Evolutionary conservation across 441 rosid genomes (phyloP).

Genomic region (Bocquillonia castaneifolia): DNA sequence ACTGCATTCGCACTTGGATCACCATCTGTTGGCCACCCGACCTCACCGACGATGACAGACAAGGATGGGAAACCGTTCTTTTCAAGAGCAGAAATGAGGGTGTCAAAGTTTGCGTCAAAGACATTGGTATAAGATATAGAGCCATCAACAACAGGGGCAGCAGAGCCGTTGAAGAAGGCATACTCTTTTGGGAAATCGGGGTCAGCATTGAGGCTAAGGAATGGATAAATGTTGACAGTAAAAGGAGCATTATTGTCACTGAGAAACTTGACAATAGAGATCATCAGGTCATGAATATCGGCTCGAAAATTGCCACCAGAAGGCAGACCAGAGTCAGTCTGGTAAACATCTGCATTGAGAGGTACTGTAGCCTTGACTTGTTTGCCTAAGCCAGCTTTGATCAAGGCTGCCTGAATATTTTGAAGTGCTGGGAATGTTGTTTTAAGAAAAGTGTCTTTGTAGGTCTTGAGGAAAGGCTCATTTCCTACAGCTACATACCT

Average conservation of each 20-base stretch:
- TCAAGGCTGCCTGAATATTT: slow-evolving; percentile 71
- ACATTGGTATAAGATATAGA: slow-evolving; percentile 68
- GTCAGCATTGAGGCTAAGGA: slow-evolving; percentile 71
- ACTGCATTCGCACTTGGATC: slow-evolving; percentile 41
- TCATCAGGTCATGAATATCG: slow-evolving; percentile 52
- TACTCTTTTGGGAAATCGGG: slow-evolving; percentile 64
- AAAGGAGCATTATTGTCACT: slow-evolving; percentile 45
- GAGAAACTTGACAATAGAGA: slow-evolving; percentile 51
- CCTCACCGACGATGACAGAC: slow-evolving; percentile 67
- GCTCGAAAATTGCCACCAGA: slow-evolving; percentile 66
- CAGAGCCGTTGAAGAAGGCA: slow-evolving; percentile 57
- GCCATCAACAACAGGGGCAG: slow-evolving; percentile 64
- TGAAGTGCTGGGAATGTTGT: slow-evolving; percentile 66
- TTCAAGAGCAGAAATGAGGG: slow-evolving; percentile 63
- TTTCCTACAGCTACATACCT: slow-evolving; percentile 76
- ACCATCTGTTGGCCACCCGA: slow-evolving; percentile 92
- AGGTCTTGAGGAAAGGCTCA: slow-evolving; percentile 64
- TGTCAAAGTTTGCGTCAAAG: slow-evolving; percentile 72
- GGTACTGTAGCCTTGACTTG: slow-evolving; percentile 72
- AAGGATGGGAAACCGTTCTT: slow-evolving; percentile 60
- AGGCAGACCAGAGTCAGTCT: slow-evolving; percentile 47
- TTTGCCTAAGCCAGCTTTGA: slow-evolving; percentile 61
- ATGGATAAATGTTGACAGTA: slow-evolving; percentile 72
- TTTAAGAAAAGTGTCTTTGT: slow-evolving; percentile 44
- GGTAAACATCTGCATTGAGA: slow-evolving; percentile 66